Base-by-base conservation (phyloP, 495 filamentous ascomycete genomes). In the Annulohypoxylon bovei region DNA sequence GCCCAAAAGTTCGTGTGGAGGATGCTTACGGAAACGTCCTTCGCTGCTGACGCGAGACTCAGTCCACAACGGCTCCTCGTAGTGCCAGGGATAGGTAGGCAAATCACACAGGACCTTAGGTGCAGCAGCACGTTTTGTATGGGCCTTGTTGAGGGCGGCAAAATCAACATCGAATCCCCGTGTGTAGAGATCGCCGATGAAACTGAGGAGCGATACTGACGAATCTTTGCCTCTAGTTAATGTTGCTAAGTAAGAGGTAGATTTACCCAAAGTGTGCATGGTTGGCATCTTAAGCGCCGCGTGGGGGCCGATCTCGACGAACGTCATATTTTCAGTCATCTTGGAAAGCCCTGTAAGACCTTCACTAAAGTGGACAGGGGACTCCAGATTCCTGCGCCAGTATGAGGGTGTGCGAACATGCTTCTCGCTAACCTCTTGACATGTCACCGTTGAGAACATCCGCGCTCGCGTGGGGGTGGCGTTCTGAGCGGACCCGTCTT, bases 241-340 rank as follows among this genome's bases (percentile, higher is more conserved):
- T 11, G 57, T 20, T 20, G 39, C 39, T 16, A 16, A n/a, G 57
- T 60, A 60, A 3, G 55, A 18, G 7, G 35, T 42, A 9, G 22
- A 1, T 22, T 60, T 32, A 11, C 27, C 40, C 28, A 46, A 22
- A 33, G 40, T 60, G 5, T 16, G 12, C 40, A 32, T 3, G 3
- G 44, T 28, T 32, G 57, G 57, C 57, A 46, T 18, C 28, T 82
- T 78, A 0, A 91, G 68, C 1, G 88, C 83, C 2, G 78, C 71
- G 62, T 90, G 88, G 20, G 89, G 87, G 0, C 89, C 88, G 35
- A 89, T 75, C 52, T 90, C 88, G 11, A 90, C 54, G 0, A 89
- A 58, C 1, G 66, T 11, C 0, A 32, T 11, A n/a, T 22, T 12
- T 5, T 37, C 32, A 8, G 39, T 54, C 1, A 70, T 65, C 52